Conservation (phyloP, 768 basidiomycete species). For the Lepiota subincarnata region DNA sequence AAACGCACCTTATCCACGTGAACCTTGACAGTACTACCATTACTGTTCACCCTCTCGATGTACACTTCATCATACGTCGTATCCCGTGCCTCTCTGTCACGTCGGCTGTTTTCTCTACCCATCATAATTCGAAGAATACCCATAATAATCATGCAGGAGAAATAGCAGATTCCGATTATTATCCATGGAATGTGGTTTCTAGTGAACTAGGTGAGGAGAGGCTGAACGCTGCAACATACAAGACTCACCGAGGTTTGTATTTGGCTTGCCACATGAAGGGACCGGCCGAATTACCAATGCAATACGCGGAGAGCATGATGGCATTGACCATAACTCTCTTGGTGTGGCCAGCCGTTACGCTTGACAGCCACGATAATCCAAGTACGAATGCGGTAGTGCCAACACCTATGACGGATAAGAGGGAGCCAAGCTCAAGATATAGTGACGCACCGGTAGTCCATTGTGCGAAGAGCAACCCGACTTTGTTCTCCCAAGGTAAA, state of each 20-base stretch:
- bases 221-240: not conserved
- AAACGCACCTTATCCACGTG: conserved; percentile 65
- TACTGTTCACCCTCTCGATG: conserved; percentile 44
- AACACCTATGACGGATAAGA: conserved; percentile 27
- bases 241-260: conserved; percentile 59
- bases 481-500: conserved; percentile 60
- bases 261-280: conserved; percentile 75
- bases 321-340: conserved; percentile 70
- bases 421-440: not conserved
- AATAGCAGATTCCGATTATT: conserved; percentile 65
- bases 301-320: conserved; percentile 69
- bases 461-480: conserved; percentile 57
- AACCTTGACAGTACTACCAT: conserved; percentile 50
- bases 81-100: conserved; percentile 53
- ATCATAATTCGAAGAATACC: conserved; percentile 52
- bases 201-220: not conserved
- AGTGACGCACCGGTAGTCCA: conserved; percentile 45
- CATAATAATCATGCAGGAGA: conserved; percentile 41
- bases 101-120: conserved; percentile 54
- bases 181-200: conserved; percentile 77
- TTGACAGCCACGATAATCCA: conserved; percentile 59
- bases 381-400: conserved; percentile 58
- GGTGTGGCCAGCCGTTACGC: conserved; percentile 67
- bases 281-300: conserved; percentile 59
- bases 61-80: conserved; percentile 59